Evolutionary conservation across 352 stramenopile genomes (phyloP).

Genomic region (Phytophthora melonis): DNA sequence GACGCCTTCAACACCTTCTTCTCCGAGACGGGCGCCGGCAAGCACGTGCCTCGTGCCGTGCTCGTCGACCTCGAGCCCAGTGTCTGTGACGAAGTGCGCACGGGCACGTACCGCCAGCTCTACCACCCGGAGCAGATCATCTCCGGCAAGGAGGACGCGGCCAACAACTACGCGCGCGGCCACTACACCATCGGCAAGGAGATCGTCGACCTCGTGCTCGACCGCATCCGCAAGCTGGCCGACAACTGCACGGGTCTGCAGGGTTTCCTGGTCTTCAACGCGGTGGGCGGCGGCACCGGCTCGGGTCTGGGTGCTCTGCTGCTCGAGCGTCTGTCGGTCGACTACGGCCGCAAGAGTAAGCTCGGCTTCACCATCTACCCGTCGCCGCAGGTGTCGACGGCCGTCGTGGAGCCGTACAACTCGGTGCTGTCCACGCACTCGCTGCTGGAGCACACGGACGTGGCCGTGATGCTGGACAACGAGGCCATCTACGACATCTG

Average conservation of each 20-base stretch:
- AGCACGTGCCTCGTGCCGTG: constrained; percentile 98
- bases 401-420: constrained; percentile 99
- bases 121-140: constrained; percentile 99
- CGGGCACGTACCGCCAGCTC: constrained; percentile 96
- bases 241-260: constrained; percentile 98
- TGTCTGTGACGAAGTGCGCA: constrained; percentile 97
- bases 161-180: constrained; percentile 94
- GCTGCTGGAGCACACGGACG: constrained; percentile 97
- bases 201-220: constrained; percentile 97
- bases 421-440: constrained; percentile 95
- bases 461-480: constrained; percentile 95
- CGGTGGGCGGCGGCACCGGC: constrained; percentile 97
- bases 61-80: constrained; percentile 98
- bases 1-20: constrained; percentile 98
- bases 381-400: constrained; percentile 87
- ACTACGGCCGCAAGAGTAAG: constrained; percentile 99
- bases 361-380: constrained; percentile 98
- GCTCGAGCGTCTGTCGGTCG: constrained; percentile 96
- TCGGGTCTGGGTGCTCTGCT: constrained; percentile 97
- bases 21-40: constrained; percentile 93
- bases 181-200: constrained; percentile 97
- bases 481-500: constrained; percentile 97
- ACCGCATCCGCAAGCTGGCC: constrained; percentile 97
- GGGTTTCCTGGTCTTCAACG: constrained; percentile 99
- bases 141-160: constrained; percentile 97